Evolutionary conservation across 768 basidiomycete species (phyloP).

Genomic region (Amanita rubescens): DNA sequence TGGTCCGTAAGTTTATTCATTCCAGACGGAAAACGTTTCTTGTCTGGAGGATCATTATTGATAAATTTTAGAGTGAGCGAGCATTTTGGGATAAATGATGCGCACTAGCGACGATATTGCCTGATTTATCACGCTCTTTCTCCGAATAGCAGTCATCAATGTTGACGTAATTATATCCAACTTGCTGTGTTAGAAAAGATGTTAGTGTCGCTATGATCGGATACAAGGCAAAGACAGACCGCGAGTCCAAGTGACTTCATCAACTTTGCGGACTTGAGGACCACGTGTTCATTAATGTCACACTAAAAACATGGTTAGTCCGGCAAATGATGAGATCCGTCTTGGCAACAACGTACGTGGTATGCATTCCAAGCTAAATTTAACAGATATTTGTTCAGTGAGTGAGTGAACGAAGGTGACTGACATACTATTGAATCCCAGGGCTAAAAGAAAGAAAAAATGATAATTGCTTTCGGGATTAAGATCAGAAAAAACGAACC

Average conservation of each 20-base stretch:
- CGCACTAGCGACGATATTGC: constrained; percentile 52
- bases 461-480: not conserved
- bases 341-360: constrained; percentile 33
- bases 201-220: not conserved
- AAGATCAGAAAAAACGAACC: constrained; percentile 12
- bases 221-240: constrained; percentile 23
- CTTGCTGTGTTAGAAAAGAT: constrained; percentile 1
- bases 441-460: constrained; percentile 24
- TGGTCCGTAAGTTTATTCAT: constrained; percentile 49
- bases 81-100: not conserved
- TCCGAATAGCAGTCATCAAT: constrained; percentile 63
- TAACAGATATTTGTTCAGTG: not conserved
- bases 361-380: constrained; percentile 56
- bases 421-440: constrained; percentile 55
- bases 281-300: constrained; percentile 46
- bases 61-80: not conserved
- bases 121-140: constrained; percentile 40
- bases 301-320: constrained; percentile 31
- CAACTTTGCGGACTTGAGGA: constrained; percentile 40
- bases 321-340: not conserved
- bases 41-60: constrained; percentile 25
- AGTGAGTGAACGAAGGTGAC: not conserved
- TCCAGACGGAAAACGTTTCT: constrained; percentile 46
- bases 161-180: constrained; percentile 51
- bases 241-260: constrained; percentile 46